Evolutionary conservation across 305 asterid genomes (phyloP), one percentile per base, ranked within the genome.

Genomic region (Striga hermonthica): DNA sequence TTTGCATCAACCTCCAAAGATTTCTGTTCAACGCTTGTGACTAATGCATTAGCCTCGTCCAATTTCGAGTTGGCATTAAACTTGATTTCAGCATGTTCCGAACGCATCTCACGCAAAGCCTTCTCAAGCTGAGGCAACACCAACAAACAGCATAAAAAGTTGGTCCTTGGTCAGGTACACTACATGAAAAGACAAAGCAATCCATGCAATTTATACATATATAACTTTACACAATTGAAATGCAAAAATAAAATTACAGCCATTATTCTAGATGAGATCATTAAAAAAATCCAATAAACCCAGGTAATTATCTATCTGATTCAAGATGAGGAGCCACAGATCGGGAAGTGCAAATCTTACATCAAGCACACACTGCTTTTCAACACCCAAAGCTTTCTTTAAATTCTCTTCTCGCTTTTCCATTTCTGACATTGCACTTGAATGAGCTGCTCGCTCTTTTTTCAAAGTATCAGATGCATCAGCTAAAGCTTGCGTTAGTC

Each of bases 401-500:
- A 94, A 80, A 80, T 70, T 87, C 75, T 94, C 97, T 74, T 94
- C 99, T 60, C 96, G 87, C 70, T 86, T 91, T 79, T 87, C 99
- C 71, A 80, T 86, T 76, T 94, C 99, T 72, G 87, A 82, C 11
- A 85, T 70, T 52, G 90, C 91, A 80, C 76, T 79, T 38, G 76
- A 68, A 75, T 83, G 87, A 22, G 83, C 84, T 14, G 84, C 67
- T 78, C 86, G 88, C 72, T 91, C 97, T 73, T 91, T 82, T 81
- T 75, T 85, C 40, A 85, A 76, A 52, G 76, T 69, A 62, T 82
- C 91, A 34, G 84, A 76, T 15, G 77, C 81, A 61, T 82, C 95
- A 14, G 86, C 81, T 70, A 90, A 75, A 60, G 83, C 79, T 64
- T 77, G 82, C 71, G 58, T 79, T 50, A 85, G 74, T 72, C 87